phyloP scores from a whole-genome alignment of 495 filamentous ascomycete genomes.

The Aspergillus heteromorphus region DNA sequence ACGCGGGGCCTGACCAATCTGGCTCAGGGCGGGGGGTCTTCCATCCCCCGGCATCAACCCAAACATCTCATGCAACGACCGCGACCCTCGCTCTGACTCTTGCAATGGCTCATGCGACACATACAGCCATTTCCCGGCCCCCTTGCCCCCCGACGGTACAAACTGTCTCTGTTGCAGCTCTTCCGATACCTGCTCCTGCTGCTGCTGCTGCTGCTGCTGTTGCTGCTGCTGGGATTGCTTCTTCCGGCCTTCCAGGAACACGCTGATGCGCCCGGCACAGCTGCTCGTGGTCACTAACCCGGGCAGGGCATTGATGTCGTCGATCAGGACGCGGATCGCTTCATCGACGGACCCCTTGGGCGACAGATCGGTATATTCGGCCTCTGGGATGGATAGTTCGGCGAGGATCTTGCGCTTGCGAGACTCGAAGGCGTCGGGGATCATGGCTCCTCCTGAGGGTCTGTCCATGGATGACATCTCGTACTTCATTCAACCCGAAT shows the following conservation, averaged over 20 bases:
- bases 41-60: constrained; percentile 30
- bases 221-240: constrained; percentile 21
- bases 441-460: constrained; percentile 14
- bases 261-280: constrained; percentile 76
- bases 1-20: constrained; percentile 34
- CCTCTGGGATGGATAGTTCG: constrained; percentile 56
- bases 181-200: constrained; percentile 4
- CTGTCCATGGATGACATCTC: constrained; percentile 3
- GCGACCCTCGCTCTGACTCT: constrained; percentile 9
- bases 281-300: constrained; percentile 87
- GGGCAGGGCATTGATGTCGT: constrained; percentile 63
- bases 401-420: constrained; percentile 63
- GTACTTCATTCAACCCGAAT: constrained; percentile 3
- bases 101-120: constrained; percentile 73
- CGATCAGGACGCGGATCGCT: constrained; percentile 68
- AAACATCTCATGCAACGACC: constrained; percentile 26
- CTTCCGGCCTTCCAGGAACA: constrained; percentile 77
- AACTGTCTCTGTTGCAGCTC: constrained; percentile 25
- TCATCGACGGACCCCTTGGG: constrained; percentile 82
- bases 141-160: constrained; percentile 68
- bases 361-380: constrained; percentile 67
- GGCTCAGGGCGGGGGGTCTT: constrained; percentile 18
- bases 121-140: constrained; percentile 79
- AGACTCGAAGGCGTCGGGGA: constrained; percentile 42
- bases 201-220: constrained; percentile 6